Evolutionary conservation across 2,329 filamentous ascomycete genomes (phyloP).

Genomic region (Fusarium sulawesiense): DNA sequence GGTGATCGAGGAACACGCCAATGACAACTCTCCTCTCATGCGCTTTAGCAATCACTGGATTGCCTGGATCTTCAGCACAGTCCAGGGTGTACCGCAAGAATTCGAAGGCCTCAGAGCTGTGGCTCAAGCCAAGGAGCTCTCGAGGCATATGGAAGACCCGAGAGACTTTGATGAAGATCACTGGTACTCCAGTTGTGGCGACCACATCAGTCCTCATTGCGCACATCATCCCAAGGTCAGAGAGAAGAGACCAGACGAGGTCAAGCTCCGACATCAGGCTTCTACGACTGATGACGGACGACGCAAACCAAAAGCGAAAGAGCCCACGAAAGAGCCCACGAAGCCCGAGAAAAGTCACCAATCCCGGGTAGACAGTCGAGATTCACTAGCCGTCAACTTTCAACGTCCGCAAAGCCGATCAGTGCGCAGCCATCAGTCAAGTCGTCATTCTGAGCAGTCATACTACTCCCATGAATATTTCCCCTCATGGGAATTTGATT

Average conservation of each 20-base stretch:
- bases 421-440: neutral
- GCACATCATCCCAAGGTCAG: neutral
- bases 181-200: neutral
- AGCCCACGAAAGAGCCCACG: too few species aligned
- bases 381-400: neutral
- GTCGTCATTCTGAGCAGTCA: neutral
- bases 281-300: neutral
- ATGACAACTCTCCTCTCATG: neutral
- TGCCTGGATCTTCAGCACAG: neutral
- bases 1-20: neutral
- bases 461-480: too few species aligned
- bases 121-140: rapidly evolving
- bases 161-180: neutral
- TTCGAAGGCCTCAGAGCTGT: neutral
- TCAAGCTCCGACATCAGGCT: rapidly evolving
- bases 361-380: neutral
- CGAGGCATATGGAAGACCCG: neutral
- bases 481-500: neutral
- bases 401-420: neutral
- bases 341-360: neutral
- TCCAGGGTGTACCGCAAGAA: neutral
- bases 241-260: neutral
- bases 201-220: neutral
- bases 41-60: neutral
- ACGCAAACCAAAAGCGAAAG: neutral